Evolutionary conservation across 1,284 basidiomycete species (phyloP), one percentile per base, ranked within the genome.

Genomic region (Moesziomyces sp.): DNA sequence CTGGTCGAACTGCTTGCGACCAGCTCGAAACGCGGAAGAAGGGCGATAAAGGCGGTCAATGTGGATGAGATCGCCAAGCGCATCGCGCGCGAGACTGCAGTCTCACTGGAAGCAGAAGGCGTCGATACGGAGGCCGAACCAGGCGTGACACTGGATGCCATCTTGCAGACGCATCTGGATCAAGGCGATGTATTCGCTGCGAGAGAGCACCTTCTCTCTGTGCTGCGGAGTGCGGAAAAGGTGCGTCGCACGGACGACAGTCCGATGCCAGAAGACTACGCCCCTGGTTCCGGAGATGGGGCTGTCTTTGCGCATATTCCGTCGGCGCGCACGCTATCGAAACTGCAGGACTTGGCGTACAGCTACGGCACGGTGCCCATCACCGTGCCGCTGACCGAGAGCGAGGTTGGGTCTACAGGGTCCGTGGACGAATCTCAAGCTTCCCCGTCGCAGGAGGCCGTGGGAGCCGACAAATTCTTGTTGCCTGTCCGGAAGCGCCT

Each of bases 391-490:
- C 48, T 63, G 28, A 63, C 66, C 49, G 66, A 69, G 38, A 47
- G 56, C n/a, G 60, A 55, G 24, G 58, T 56, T 56, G 49, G n/a
- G 8, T 44, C 52, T 0, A 6, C n/a, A 2, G 10, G 18, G 23
- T 38, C 45, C 5, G 0, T 40, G 5, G 46, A 40, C 9, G 10
- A 9, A 3, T 13, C 28, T 21, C 23, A 53, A 8, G 1, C 26
- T 11, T 38, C 19, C 16, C 33, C 7, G 3, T 28, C 53, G 8
- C 50, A 44, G 24, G 59, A 67, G 42, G 53, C 58, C 5, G 28
- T 68, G 38, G 61, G 58, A 0, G 66, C 56, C 9, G 46, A 58
- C 43, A 58, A 62, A 11, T 74, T 76, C 16, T 46, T 76, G 3
- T 53, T 44, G 3, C 65, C 74, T 3, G 35, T 76, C 16, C 54